A percentile compares a stretch with the other conserved stretches of the same genome.
phyloP scores from a whole-genome alignment of 2,329 filamentous ascomycete genomes.

The Eutypa lata region DNA sequence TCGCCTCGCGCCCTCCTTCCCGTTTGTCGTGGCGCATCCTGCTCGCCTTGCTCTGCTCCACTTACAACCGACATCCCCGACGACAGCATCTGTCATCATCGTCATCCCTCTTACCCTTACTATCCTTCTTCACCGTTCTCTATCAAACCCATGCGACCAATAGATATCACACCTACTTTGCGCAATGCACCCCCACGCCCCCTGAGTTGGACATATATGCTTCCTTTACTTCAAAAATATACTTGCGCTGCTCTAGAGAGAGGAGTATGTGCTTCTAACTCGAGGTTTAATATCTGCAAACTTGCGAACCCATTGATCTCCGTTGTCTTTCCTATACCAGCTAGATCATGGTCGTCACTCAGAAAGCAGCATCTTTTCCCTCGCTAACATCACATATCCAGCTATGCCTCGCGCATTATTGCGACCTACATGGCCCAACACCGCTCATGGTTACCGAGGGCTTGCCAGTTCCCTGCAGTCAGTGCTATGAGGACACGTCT shows the following conservation, averaged over 20 bases:
- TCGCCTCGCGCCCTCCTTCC: too few relatives aligned
- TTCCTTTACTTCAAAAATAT: not conserved
- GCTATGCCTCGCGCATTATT: slow-evolving; percentile 69
- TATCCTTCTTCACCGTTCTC: not conserved
- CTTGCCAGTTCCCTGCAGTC: slow-evolving; percentile 56
- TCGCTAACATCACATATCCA: slow-evolving; percentile 45
- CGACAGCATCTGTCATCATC: not conserved
- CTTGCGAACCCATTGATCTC: not conserved
- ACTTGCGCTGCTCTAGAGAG: not conserved
- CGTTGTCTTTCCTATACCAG: not conserved
- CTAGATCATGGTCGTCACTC: slow-evolving; percentile 20
- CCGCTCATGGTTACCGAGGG: slow-evolving; percentile 69
- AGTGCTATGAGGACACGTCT: slow-evolving; percentile 50
- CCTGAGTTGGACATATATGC: not conserved
- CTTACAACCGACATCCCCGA: not conserved
- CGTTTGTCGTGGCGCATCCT: not conserved
- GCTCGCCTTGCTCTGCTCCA: not conserved
- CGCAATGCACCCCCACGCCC: not conserved
- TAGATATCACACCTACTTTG: not conserved
- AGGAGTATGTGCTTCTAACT: not conserved
- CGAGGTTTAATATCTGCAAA: not conserved
- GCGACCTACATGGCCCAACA: slow-evolving; percentile 67
- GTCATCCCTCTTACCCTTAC: not conserved
- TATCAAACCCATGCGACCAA: not conserved
- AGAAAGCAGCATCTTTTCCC: slow-evolving; percentile 18